Conservation (phyloP, 345 rosid species). For the Rhodomyrtus tomentosa region DNA sequence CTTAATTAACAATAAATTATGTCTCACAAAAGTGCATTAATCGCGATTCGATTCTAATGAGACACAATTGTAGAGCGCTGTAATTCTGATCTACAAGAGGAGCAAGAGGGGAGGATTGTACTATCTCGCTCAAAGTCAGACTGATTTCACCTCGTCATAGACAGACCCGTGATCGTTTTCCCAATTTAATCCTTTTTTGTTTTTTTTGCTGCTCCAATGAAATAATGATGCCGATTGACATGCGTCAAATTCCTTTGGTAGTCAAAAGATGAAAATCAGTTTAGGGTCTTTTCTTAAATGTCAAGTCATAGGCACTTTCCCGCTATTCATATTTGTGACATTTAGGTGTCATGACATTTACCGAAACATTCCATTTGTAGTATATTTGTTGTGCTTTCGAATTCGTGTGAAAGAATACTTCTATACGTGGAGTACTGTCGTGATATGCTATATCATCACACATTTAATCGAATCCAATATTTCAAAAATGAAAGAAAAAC, state of each 20-base stretch:
- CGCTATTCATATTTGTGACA: background rate
- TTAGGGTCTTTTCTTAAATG: background rate
- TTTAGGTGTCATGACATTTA: background rate
- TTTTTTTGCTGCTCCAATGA: background rate
- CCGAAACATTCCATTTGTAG: background rate
- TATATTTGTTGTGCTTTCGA: background rate
- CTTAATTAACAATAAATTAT: background rate
- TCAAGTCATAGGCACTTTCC: background rate
- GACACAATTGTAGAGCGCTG: background rate
- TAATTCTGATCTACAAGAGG: background rate
- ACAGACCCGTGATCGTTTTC: background rate
- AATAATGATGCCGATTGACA: background rate
- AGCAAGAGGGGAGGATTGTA: background rate
- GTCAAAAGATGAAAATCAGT: background rate
- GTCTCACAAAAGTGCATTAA: background rate
- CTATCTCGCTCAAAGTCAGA: background rate
- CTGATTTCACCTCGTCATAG: background rate
- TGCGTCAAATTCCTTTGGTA: background rate
- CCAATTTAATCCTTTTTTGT: background rate
- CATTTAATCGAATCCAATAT: background rate
- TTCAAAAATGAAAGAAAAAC: background rate
- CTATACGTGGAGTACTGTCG: background rate
- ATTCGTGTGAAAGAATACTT: background rate
- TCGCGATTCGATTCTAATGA: background rate
- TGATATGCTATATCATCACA: background rate